Evolutionary conservation across 805 yeast species (phyloP).

Genomic region (Saturnispora dispora): DNA sequence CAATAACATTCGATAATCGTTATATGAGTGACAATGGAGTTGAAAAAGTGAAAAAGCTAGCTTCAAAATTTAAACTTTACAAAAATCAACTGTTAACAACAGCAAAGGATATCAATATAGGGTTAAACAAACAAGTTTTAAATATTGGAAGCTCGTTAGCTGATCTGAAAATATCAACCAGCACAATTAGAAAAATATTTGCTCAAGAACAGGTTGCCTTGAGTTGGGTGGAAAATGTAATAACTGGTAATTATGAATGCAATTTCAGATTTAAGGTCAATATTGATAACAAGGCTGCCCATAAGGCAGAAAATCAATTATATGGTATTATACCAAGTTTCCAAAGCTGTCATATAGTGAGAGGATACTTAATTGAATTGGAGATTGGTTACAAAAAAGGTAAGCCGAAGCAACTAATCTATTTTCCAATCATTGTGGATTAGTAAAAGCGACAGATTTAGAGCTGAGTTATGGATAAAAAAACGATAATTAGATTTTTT

Average conservation of each 20-base stretch:
- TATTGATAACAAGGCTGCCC: not conserved
- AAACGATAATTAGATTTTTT: too few relatives aligned
- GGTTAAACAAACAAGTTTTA: constrained; percentile 11
- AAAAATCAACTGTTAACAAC: constrained; percentile 7
- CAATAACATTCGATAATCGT: constrained; percentile 16
- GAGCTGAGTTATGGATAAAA: too few relatives aligned
- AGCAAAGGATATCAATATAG: constrained; percentile 10
- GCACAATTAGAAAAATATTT: constrained; percentile 10
- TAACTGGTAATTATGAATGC: constrained; percentile 3
- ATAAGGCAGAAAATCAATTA: constrained; percentile 2
- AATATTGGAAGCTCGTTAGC: constrained; percentile 9
- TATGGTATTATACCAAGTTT: constrained; percentile 12
- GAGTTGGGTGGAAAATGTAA: constrained; percentile 5
- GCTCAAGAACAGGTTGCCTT: not conserved
- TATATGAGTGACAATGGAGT: constrained; percentile 10
- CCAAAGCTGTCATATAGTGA: constrained; percentile 13
- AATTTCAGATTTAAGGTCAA: constrained; percentile 3
- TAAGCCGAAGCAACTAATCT: constrained; percentile 4
- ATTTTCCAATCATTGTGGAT: constrained; percentile 11
- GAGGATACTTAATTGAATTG: constrained; percentile 12
- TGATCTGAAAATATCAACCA: not conserved
- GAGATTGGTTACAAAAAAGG: constrained; percentile 10
- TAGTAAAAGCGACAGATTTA: too few relatives aligned
- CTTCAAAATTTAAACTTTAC: constrained; percentile 10
- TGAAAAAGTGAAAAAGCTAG: constrained; percentile 3